Base-by-base conservation (phyloP, 768 basidiomycete genomes). In the Leucosporidium scottii region DNA sequence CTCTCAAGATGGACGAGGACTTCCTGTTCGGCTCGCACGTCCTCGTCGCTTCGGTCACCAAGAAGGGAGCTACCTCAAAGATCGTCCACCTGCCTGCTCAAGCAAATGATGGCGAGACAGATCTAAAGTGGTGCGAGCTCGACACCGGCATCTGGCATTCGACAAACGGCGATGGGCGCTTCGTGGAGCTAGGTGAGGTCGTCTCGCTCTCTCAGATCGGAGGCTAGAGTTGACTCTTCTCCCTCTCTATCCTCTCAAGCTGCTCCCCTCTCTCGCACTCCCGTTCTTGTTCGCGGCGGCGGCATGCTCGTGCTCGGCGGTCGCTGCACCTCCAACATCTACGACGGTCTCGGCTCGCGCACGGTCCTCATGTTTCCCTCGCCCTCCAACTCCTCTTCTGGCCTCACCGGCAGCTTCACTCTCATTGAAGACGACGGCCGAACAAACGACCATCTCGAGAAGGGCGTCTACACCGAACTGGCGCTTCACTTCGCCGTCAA, bases 401-500 rank as follows among this genome's bases (percentile, higher is more conserved):
- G 47, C 25, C 20, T 30, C 6, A n/a, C 58, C 21, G 58, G 58
- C 1, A 21, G 15, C 48, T 60, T 60, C 59, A 60, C 59, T 5
- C 59, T 60, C 47, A 49, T 60, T 20, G 59, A 60, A 31, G 59
- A 60, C 59, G 59, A 60, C 30, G 59, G 59, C 25, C 15, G 20
- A 21, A 25, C 28, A 28, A 56, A 56, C 55, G 55, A 8, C 13
- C 55, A 56, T 21, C 48, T 48, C 17, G 49, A 30, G 25, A n/a
- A 21, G n/a, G 28, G 21, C n/a, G 58, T 49, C 10, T 66, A 64
- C 53, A 53, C 62, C 30, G 61, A 73, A 53, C n/a, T 53, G 8
- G 39, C 62, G 39, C 21, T 53, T 0, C 50, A 64, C 30, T 62
- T 69, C 15, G 39, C 39, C 15, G 39, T 17, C 30, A 18, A 25